Evolutionary conservation across 495 filamentous ascomycete species (phyloP).

Genomic region (Aspergillus nidulans): DNA sequence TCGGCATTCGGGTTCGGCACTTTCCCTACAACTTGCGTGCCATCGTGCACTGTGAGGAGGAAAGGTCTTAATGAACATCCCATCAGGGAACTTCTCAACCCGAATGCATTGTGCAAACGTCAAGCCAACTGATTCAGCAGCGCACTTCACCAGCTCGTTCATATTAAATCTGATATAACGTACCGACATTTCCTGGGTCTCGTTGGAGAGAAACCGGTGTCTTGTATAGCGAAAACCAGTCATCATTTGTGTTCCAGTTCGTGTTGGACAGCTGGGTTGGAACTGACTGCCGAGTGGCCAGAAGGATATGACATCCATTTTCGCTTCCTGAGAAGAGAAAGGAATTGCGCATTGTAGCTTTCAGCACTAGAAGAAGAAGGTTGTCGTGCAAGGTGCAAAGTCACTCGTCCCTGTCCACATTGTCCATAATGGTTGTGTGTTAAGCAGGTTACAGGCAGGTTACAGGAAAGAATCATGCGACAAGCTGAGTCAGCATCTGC

Average conservation of each 20-base stretch:
- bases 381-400: neutral
- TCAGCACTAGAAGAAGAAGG: neutral
- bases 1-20: slow-evolving; percentile 34
- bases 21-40: slow-evolving; percentile 25
- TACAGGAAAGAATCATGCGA: no score
- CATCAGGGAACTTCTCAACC: slow-evolving; percentile 24
- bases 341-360: neutral
- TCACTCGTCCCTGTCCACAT: neutral
- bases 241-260: slow-evolving; percentile 13
- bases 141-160: slow-evolving; percentile 22
- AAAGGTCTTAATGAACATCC: slow-evolving; percentile 31
- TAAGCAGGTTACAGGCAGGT: no score
- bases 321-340: neutral
- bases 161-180: slow-evolving; percentile 26
- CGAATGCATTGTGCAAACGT: slow-evolving; percentile 16
- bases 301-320: neutral
- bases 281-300: neutral
- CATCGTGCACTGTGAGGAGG: slow-evolving; percentile 29
- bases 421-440: no score
- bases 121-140: slow-evolving; percentile 20
- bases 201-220: slow-evolving; percentile 24
- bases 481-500: no score
- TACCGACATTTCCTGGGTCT: slow-evolving; percentile 19
- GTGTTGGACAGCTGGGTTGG: neutral
- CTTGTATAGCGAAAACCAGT: slow-evolving; percentile 19